These are phyloP conservation scores for Handroanthus guayacan DNA, from an alignment of 257 asterid genomes.

Conservation along the genomic window DNA sequence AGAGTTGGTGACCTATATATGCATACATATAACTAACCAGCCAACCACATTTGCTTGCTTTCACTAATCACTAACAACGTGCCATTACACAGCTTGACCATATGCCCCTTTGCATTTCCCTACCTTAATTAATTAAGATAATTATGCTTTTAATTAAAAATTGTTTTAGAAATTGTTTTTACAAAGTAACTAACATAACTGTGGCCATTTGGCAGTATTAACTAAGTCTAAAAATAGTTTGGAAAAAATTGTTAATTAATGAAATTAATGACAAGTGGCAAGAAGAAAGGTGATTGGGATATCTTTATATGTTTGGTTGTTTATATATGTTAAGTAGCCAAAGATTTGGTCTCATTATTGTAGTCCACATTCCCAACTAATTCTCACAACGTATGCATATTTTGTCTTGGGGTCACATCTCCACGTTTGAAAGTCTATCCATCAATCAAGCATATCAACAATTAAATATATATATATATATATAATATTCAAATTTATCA, in stretches of 20 bases:
- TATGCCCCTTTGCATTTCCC: constrained; percentile 11
- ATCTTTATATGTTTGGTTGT: constrained; percentile 29
- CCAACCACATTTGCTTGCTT: constrained; percentile 54
- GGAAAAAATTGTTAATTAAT: constrained; percentile 18
- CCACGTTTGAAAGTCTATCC: constrained; percentile 27
- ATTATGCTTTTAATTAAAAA: no score
- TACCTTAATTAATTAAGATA: background rate
- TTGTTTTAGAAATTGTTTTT: no score
- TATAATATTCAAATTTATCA: no score
- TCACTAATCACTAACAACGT: constrained; percentile 12
- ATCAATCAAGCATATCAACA: constrained; percentile 10
- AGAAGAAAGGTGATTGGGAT: constrained; percentile 6
- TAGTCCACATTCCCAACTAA: background rate
- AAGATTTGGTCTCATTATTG: constrained; percentile 32
- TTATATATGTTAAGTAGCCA: constrained; percentile 40
- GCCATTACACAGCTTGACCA: constrained; percentile 26
- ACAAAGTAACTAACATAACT: background rate
- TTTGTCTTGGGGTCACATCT: background rate
- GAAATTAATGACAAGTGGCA: constrained; percentile 25
- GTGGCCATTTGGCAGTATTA: constrained; percentile 33
- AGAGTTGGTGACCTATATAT: constrained; percentile 61
- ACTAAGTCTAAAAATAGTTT: constrained; percentile 12
- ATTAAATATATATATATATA: background rate
- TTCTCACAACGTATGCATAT: background rate
- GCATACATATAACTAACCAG: background rate